Evolutionary conservation across 106 monocot species (phyloP), one percentile per base, ranked within the genome.

Genomic region (Dendrobium chrysotoxum): DNA sequence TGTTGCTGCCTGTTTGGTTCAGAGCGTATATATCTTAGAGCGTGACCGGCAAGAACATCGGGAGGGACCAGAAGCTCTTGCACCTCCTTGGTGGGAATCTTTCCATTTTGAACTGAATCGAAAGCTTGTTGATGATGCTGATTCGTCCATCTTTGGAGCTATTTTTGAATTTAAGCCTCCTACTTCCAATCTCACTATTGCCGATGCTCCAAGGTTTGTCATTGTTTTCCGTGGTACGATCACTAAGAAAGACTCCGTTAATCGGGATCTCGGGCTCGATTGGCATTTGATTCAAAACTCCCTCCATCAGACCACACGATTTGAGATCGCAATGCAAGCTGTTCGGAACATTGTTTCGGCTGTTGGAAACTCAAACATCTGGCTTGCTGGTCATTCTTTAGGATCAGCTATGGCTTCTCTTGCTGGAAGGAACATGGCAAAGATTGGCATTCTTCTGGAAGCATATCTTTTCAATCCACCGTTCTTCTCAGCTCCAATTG

Each of bases 391-490:
- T 28, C 99, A 99, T 80, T 99, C 95, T 65, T 75, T 99, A 13
- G 99, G 99, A 4, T 85, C 99, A 17, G 88, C 91, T 7, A 76
- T 95, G 81, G 95, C 91, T 40, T 90, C 84, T 40, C 86, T 99
- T 44, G 87, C 87, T 58, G 95, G 92, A 76, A 92, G 85, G 70
- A 93, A 88, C 85, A 93, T 95, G 92, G 95, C 91, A 0, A 89
- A 87, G 70, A 80, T 13, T 13, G 88, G 90, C 40, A 83, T 88
- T 12, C 47, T 89, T 65, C 82, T 99, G 28, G 87, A 91, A 64
- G 71, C 93, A 1, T 95, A 88, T 88, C 88, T 99, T 35, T 99
- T 95, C 79, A 99, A 99, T 40, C 99, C 95, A 13, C 95, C 99
- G 25, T 95, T 91, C 73, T 42, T 89, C 21, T 92, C 93, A 0